Conservation (phyloP, 192 early-diverging fungal genomes). For the Oehlia diaphana region DNA sequence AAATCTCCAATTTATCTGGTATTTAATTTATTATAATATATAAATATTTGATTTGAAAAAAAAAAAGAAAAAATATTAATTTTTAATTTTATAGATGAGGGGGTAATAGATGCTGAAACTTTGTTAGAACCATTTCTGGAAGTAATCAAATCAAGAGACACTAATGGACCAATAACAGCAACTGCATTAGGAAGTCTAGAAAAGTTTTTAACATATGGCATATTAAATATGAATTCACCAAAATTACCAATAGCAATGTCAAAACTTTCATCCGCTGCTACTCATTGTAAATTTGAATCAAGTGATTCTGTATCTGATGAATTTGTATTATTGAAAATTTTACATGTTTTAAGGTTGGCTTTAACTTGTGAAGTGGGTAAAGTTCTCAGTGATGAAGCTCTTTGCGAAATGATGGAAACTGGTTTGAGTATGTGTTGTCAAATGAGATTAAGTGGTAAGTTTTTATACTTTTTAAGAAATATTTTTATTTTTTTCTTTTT, state of each 20-base stretch:
- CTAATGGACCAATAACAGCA: conserved; percentile 92
- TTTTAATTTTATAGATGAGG: conserved; percentile 47
- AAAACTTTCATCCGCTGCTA: conserved; percentile 76
- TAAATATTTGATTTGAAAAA: background rate
- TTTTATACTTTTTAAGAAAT: background rate
- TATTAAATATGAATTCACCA: conserved; percentile 67
- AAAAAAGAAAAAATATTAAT: background rate
- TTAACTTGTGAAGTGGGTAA: conserved; percentile 70
- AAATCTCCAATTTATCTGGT: conserved; percentile 55
- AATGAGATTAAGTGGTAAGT: conserved; percentile 75
- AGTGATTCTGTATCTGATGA: conserved; percentile 94
- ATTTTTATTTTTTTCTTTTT: background rate
- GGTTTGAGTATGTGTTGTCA: conserved; percentile 97
- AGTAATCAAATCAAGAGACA: conserved; percentile 89
- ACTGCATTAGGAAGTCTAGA: conserved; percentile 88
- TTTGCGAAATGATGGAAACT: conserved; percentile 98
- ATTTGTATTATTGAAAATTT: conserved; percentile 87
- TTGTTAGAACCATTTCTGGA: conserved; percentile 92
- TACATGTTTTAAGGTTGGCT: conserved; percentile 77
- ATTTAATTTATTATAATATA: conserved; percentile 20
- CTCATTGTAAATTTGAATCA: conserved; percentile 95
- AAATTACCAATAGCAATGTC: conserved; percentile 70
- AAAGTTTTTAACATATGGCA: conserved; percentile 83
- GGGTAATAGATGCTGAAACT: conserved; percentile 62
- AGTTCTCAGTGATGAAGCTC: conserved; percentile 82